Conservation (phyloP, 768 basidiomycete species). For the Naganishia randhawae region DNA sequence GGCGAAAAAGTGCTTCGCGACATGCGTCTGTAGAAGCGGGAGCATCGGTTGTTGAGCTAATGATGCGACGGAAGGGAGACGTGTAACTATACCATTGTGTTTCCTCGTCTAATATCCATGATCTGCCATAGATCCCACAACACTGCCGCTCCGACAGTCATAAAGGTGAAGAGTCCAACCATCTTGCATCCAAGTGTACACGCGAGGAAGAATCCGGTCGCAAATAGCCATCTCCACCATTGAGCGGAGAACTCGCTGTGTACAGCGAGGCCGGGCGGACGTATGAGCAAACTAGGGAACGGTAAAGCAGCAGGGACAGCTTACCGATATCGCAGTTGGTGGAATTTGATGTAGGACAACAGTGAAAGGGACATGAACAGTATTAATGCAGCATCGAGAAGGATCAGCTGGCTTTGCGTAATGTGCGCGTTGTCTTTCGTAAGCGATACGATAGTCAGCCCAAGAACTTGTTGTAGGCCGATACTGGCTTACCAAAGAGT, state of each 20-base stretch:
- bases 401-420: constrained; percentile 90
- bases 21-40: constrained; percentile 63
- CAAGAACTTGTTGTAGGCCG: too few relatives aligned
- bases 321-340: constrained; percentile 84
- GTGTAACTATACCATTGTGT: constrained; percentile 66
- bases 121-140: constrained; percentile 91
- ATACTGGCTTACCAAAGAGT: constrained; percentile 75
- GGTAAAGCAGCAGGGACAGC: constrained; percentile 4
- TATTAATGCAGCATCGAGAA: constrained; percentile 87
- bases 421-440: constrained; percentile 91
- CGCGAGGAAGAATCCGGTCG: constrained; percentile 89
- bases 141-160: constrained; percentile 84
- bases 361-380: constrained; percentile 95
- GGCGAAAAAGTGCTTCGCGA: constrained; percentile 82
- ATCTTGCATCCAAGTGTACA: constrained; percentile 97
- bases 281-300: too few relatives aligned
- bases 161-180: constrained; percentile 87
- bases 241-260: constrained; percentile 74
- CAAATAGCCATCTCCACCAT: constrained; percentile 93
- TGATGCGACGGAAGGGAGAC: not conserved
- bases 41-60: not conserved
- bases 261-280: not conserved
- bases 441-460: too few relatives aligned
- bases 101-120: constrained; percentile 74
- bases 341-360: constrained; percentile 88